Percentiles rank a stretch among this genome's conserved stretches.
phyloP scores from a whole-genome alignment of 139 green algal genomes.

The Mychonastes homosphaera region DNA sequence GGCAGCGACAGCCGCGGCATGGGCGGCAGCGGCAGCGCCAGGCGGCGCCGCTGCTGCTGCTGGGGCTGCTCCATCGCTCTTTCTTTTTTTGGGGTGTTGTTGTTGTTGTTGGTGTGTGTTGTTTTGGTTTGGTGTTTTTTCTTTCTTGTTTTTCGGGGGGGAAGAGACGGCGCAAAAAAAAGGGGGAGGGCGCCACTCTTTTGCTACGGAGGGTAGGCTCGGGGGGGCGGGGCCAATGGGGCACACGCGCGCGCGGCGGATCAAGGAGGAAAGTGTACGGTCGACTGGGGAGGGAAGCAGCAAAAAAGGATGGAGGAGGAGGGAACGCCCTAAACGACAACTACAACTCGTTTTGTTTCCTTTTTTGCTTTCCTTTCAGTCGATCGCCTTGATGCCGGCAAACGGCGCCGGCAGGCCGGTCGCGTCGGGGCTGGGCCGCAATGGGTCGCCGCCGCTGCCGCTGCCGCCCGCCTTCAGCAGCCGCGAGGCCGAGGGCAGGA shows the following conservation, averaged over 20 bases:
- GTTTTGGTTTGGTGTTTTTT: too few species aligned
- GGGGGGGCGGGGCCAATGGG: too few species aligned
- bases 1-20: conserved; percentile 15
- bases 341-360: not conserved
- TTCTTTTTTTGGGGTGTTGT: not conserved
- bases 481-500: not conserved
- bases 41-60: conserved; percentile 2
- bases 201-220: too few species aligned
- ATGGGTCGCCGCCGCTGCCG: not conserved
- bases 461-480: not conserved
- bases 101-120: not conserved
- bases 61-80: not conserved
- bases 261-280: too few species aligned
- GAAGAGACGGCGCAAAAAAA: too few species aligned
- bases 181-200: too few species aligned
- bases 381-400: conserved; percentile 40
- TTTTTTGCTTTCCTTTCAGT: conserved; percentile 11
- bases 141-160: too few species aligned
- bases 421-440: conserved; percentile 17
- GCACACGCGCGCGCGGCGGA: too few species aligned
- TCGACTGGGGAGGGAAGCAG: conserved; percentile 21
- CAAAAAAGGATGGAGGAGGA: not conserved
- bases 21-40: conserved; percentile 7
- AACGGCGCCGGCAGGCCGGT: conserved; percentile 47
- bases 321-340: not conserved